Evolutionary conservation across 1,139 yeast species (phyloP).

Genomic region (Ogataea hybrid): DNA sequence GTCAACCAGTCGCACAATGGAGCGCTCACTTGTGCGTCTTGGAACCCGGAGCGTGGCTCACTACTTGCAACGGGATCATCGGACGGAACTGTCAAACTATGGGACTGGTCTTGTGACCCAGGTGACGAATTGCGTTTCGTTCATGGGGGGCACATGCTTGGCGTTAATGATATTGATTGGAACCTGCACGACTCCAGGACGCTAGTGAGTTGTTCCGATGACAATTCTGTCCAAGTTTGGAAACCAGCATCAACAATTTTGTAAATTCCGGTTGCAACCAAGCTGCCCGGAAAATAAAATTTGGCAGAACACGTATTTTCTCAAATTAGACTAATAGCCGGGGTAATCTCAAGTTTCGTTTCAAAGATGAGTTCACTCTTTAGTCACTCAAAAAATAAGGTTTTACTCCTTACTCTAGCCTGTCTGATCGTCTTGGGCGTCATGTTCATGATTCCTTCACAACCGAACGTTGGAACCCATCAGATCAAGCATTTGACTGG

Average conservation of each 20-base stretch:
- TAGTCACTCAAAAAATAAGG: slow-evolving; percentile 1
- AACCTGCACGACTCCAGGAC: slow-evolving; percentile 76
- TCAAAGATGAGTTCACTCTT: slow-evolving; percentile 7
- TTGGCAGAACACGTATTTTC: slow-evolving; percentile 6
- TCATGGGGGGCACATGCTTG: slow-evolving; percentile 90
- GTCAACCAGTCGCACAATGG: slow-evolving; percentile 50
- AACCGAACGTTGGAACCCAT: slow-evolving; percentile 5
- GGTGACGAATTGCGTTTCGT: slow-evolving; percentile 47
- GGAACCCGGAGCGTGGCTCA: slow-evolving; percentile 67
- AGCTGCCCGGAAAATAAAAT: neutral
- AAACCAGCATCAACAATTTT: slow-evolving; percentile 43
- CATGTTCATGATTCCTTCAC: slow-evolving; percentile 8
- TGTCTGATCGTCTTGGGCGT: slow-evolving; percentile 6
- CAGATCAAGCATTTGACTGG: slow-evolving; percentile 4
- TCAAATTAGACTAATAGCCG: neutral
- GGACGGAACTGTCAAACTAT: slow-evolving; percentile 68
- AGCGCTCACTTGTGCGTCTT: slow-evolving; percentile 66
- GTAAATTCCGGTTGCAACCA: slow-evolving; percentile 1
- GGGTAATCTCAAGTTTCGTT: neutral
- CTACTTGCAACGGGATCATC: slow-evolving; percentile 70
- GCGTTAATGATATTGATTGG: slow-evolving; percentile 88
- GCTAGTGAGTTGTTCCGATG: slow-evolving; percentile 82
- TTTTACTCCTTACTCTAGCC: slow-evolving; percentile 4
- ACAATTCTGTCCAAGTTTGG: slow-evolving; percentile 88
- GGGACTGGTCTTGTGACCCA: slow-evolving; percentile 48